Evolutionary conservation across 345 rosid genomes (phyloP).

Genomic region (Melastoma malabathricum): DNA sequence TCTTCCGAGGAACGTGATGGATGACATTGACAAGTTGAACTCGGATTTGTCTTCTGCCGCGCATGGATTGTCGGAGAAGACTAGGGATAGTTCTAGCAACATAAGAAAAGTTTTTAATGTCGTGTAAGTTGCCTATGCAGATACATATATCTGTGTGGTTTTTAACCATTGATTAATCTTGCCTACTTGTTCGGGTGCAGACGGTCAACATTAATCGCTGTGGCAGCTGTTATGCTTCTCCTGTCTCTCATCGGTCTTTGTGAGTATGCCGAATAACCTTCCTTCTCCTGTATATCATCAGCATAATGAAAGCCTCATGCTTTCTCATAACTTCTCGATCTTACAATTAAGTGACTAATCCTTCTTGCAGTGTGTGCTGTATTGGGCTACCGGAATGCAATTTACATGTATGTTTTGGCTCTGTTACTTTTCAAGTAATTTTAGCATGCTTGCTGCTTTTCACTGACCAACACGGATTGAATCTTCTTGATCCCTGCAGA

Average conservation of each 20-base stretch:
- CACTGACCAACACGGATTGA: too few species aligned
- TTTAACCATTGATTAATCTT: constrained; percentile 1
- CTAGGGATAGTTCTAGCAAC: constrained; percentile 54
- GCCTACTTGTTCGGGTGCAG: constrained; percentile 27
- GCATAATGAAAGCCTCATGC: constrained; percentile 1
- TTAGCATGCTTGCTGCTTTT: too few species aligned
- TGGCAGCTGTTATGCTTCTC: constrained; percentile 80
- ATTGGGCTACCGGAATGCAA: constrained; percentile 57
- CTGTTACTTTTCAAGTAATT: background rate
- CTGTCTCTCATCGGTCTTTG: constrained; percentile 74
- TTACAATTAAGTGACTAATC: constrained; percentile 6
- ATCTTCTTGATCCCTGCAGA: constrained; percentile 24
- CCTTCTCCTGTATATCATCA: background rate
- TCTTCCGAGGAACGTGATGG: constrained; percentile 60
- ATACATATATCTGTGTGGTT: background rate
- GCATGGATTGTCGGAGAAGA: constrained; percentile 48
- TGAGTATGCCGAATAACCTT: constrained; percentile 25
- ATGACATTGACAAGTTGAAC: constrained; percentile 66
- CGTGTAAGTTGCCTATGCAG: constrained; percentile 41
- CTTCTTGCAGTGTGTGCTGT: constrained; percentile 50
- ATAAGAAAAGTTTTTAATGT: constrained; percentile 49
- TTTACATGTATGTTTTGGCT: constrained; percentile 47
- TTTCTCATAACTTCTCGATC: constrained; percentile 9
- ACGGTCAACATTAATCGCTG: constrained; percentile 58
- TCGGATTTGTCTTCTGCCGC: constrained; percentile 64